Evolutionary conservation across 2,329 filamentous ascomycete species (phyloP).

Genomic region (Metarhizium anisopliae): DNA sequence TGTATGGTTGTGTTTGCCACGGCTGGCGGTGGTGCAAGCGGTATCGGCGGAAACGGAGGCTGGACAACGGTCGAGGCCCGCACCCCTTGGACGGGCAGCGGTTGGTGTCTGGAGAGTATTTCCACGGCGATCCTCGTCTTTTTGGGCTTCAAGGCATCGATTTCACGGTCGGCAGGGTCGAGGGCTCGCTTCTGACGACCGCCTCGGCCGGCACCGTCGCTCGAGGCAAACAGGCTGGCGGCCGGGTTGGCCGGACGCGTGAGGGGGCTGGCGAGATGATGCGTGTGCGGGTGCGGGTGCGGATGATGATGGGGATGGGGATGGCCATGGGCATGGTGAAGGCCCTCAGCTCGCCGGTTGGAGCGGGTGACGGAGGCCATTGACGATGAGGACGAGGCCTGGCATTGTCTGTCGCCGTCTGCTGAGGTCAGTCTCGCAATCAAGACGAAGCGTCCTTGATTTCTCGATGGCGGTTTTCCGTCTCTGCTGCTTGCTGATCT

Average conservation of each 20-base stretch:
- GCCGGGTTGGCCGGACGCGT: constrained; percentile 11
- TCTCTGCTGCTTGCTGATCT: constrained; percentile 1
- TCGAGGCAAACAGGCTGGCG: constrained; percentile 13
- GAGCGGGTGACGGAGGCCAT: constrained; percentile 46
- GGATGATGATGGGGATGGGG: constrained; percentile 12
- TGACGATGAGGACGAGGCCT: constrained; percentile 25
- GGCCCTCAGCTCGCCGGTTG: constrained; percentile 39
- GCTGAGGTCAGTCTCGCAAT: constrained; percentile 6
- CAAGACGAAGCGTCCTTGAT: constrained; percentile 4
- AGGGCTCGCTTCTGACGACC: constrained; percentile 40
- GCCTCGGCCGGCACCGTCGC: constrained; percentile 21
- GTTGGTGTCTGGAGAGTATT: constrained; percentile 28
- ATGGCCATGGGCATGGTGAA: constrained; percentile 18
- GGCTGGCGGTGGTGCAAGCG: constrained; percentile 7
- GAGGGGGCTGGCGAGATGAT: constrained; percentile 9
- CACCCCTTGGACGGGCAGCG: constrained; percentile 18
- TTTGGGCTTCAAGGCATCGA: constrained; percentile 37
- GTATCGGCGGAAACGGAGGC: constrained; percentile 14
- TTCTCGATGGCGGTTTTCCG: neutral
- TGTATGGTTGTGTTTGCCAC: constrained; percentile 6
- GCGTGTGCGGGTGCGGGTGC: constrained; percentile 19
- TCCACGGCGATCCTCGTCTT: constrained; percentile 44
- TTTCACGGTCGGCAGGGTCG: constrained; percentile 34
- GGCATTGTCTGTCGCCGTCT: constrained; percentile 25
- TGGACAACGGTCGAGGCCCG: constrained; percentile 10